Conservation (phyloP, 2,329 filamentous ascomycete genomes). For the Cytospora chrysosperma region DNA sequence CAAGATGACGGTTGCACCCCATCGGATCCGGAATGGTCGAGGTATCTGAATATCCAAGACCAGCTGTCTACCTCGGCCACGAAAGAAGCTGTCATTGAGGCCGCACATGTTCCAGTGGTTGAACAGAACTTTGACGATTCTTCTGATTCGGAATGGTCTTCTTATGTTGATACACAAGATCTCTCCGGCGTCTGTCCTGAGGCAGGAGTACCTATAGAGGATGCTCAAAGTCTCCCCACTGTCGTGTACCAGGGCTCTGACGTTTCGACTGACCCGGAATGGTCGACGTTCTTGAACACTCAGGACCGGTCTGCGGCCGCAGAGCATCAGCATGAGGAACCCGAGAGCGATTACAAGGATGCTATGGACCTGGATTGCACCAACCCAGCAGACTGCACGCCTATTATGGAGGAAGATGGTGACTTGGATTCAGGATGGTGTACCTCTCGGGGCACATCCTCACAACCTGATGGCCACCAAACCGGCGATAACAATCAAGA, state of each 20-base stretch:
- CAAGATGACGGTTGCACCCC: neutral
- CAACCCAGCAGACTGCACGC: neutral
- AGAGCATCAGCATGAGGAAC: neutral
- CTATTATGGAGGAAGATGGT: neutral
- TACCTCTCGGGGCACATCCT: neutral
- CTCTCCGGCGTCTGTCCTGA: neutral
- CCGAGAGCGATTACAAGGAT: neutral
- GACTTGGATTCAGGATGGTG: neutral
- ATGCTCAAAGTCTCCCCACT: neutral
- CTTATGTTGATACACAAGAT: slow-evolving; percentile 16
- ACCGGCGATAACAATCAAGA: neutral
- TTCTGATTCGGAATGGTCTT: slow-evolving; percentile 10
- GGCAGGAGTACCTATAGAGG: neutral
- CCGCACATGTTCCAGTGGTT: neutral
- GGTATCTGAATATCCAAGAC: slow-evolving; percentile 3
- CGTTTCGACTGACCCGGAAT: neutral
- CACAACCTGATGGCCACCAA: neutral
- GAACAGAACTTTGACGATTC: slow-evolving; percentile 5
- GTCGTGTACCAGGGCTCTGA: neutral
- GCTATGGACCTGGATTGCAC: neutral
- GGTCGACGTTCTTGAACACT: neutral
- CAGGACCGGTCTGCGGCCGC: neutral
- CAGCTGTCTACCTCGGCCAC: neutral
- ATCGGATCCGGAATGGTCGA: slow-evolving; percentile 14
- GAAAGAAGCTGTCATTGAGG: neutral